phyloP scores from a whole-genome alignment of 176 grass and related monocot species.

The Aegilops tauschii region DNA sequence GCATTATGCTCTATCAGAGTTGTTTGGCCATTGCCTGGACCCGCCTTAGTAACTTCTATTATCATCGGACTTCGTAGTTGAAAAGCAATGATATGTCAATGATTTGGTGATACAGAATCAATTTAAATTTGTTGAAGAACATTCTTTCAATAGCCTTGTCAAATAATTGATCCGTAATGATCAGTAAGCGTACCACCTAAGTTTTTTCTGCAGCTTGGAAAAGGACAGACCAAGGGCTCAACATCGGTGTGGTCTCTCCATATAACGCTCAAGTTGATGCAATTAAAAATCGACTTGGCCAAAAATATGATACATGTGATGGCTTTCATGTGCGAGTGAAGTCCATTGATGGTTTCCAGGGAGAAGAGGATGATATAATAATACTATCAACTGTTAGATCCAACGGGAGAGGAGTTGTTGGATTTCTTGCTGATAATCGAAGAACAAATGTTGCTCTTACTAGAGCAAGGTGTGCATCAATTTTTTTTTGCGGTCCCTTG shows the following conservation, averaged over 20 bases:
- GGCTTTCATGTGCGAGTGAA: constrained; percentile 63
- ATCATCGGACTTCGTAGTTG: not conserved
- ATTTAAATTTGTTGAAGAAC: not conserved
- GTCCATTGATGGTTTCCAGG: constrained; percentile 77
- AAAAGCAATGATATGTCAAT: not conserved
- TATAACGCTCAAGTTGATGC: constrained; percentile 59
- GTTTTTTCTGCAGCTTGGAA: constrained; percentile 43
- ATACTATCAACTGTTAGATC: constrained; percentile 76
- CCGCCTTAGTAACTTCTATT: not conserved
- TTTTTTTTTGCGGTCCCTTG: not conserved
- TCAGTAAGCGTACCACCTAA: not conserved
- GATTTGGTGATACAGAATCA: not conserved
- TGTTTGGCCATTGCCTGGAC: not conserved
- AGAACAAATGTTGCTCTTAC: constrained; percentile 83
- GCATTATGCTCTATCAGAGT: not conserved
- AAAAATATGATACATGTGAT: constrained; percentile 30
- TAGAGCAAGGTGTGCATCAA: constrained; percentile 64
- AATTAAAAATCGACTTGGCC: constrained; percentile 53
- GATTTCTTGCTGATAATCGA: constrained; percentile 60
- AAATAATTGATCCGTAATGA: not conserved
- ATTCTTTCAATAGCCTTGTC: not conserved
- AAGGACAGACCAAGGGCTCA: constrained; percentile 28
- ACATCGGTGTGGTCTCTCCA: constrained; percentile 66
- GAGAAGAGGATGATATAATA: constrained; percentile 73
- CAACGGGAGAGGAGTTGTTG: constrained; percentile 47